These are phyloP conservation scores for Heliamphora exappendiculata DNA, from an alignment of 148 eudicot species.

Conservation along the genomic window DNA sequence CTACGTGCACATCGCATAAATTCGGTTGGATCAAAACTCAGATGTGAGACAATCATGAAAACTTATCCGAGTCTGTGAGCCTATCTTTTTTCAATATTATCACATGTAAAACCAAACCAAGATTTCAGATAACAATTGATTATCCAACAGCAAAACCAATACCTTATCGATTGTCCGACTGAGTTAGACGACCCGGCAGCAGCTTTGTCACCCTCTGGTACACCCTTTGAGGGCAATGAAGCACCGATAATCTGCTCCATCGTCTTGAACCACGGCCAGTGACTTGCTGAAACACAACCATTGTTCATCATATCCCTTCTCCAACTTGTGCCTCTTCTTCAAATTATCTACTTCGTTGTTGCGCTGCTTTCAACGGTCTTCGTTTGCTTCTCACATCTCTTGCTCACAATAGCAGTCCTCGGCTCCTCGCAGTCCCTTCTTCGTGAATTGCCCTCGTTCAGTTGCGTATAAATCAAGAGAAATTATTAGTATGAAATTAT, in stretches of 20 bases:
- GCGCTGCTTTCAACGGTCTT: conserved; percentile 98
- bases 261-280: conserved; percentile 95
- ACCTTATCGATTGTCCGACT: conserved; percentile 72
- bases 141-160: background rate
- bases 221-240: conserved; percentile 38
- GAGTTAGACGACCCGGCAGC: conserved; percentile 28
- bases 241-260: conserved; percentile 89
- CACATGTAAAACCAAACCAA: background rate
- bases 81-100: too few relatives aligned
- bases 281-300: conserved; percentile 45
- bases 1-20: too few relatives aligned
- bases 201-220: conserved; percentile 57
- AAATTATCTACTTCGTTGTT: conserved; percentile 97
- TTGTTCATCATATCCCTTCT: conserved; percentile 78
- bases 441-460: conserved; percentile 81
- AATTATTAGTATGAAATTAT: too few relatives aligned
- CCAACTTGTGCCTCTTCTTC: conserved; percentile 94
- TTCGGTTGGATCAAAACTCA: too few relatives aligned
- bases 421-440: conserved; percentile 99
- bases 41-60: too few relatives aligned
- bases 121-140: background rate
- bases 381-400: conserved; percentile 70
- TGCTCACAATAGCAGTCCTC: conserved; percentile 71
- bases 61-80: too few relatives aligned
- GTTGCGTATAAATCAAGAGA: conserved; percentile 47